Evolutionary conservation across 176 grass and related monocot species (phyloP).

Genomic region (Carex parvula): DNA sequence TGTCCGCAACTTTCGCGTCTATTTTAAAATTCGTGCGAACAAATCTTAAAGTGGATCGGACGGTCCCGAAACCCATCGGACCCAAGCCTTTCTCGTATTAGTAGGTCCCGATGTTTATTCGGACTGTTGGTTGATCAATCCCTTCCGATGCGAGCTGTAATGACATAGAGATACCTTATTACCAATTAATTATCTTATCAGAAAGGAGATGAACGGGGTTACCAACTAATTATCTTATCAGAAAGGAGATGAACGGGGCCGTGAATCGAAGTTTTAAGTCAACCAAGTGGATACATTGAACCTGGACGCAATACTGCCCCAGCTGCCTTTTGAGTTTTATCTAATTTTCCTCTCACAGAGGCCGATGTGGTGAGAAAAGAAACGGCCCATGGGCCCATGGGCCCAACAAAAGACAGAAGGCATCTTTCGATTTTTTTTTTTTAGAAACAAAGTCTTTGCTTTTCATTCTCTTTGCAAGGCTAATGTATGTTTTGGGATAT

Average conservation of each 20-base stretch:
- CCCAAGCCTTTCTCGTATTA: not conserved
- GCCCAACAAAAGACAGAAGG: not conserved
- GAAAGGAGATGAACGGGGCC: not conserved
- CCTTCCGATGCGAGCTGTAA: not conserved
- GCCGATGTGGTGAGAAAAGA: not conserved
- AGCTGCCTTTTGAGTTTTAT: not conserved
- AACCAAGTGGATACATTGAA: not conserved
- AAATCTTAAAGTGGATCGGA: too few species aligned
- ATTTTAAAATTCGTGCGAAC: too few species aligned
- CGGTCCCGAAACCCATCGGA: too few species aligned
- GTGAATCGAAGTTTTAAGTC: not conserved
- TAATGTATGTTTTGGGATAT: too few species aligned
- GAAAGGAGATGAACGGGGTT: too few species aligned
- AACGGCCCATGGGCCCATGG: not conserved
- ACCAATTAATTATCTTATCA: not conserved
- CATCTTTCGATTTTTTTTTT: not conserved
- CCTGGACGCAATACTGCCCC: not conserved
- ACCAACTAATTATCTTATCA: too few species aligned
- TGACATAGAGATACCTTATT: not conserved
- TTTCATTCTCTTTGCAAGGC: too few species aligned
- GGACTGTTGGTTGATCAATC: not conserved
- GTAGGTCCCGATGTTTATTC: not conserved
- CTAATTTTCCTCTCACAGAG: not conserved
- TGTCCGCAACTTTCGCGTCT: too few species aligned
- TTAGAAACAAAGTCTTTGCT: not conserved